These are phyloP conservation scores for Trametopsis cervina DNA, from an alignment of 768 basidiomycete species.

Conservation along the genomic window DNA sequence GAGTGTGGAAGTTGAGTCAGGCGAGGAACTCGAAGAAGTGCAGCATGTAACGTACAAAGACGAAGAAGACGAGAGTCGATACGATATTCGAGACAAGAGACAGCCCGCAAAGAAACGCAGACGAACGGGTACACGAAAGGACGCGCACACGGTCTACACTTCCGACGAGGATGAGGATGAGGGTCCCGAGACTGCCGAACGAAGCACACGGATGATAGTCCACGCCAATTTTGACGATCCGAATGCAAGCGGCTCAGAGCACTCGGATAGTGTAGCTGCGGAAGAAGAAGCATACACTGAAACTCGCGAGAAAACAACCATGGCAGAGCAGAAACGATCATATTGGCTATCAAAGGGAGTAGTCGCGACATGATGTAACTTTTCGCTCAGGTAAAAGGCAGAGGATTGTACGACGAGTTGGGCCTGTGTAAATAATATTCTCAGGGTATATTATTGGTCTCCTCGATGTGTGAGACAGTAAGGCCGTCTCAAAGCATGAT, in stretches of 20 bases:
- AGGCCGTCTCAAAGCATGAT: no score
- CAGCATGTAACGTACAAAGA: conserved; percentile 14
- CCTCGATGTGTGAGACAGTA: no score
- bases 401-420: no score
- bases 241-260: conserved; percentile 15
- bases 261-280: conserved; percentile 24
- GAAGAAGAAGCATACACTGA: conserved; percentile 17
- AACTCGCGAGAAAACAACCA: conserved; percentile 18
- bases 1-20: conserved; percentile 27
- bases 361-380: conserved; percentile 20
- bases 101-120: conserved; percentile 43
- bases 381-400: no score
- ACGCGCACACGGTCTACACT: conserved; percentile 43
- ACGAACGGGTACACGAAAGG: conserved; percentile 29
- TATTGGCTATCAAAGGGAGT: conserved; percentile 54
- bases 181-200: conserved; percentile 4
- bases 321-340: conserved; percentile 34
- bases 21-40: conserved; percentile 18
- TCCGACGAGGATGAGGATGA: conserved; percentile 34
- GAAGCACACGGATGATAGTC: background rate
- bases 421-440: no score
- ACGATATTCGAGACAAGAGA: conserved; percentile 24
- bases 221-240: conserved; percentile 7
- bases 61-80: conserved; percentile 49
- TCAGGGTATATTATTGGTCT: no score